A percentile compares a stretch with the other conserved stretches of the same genome.
phyloP scores from a whole-genome alignment of 257 asterid genomes.

The Petunia axillaris region DNA sequence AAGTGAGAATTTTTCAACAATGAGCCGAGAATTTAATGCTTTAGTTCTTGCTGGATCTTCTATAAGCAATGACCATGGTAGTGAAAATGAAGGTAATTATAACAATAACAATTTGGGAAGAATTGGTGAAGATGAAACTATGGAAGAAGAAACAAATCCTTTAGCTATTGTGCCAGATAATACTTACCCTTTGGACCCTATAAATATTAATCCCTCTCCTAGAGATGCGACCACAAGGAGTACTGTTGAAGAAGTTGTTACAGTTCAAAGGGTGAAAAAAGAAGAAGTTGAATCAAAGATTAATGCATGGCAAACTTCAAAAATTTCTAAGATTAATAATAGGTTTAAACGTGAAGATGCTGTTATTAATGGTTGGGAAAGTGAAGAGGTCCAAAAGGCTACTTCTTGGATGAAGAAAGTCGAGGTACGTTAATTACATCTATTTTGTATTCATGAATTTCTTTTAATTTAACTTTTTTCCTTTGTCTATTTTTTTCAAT shows the following conservation, averaged over 20 bases:
- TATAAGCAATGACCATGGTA: conserved; percentile 36
- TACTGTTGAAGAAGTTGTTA: conserved; percentile 34
- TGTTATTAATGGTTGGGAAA: conserved; percentile 75
- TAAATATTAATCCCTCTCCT: conserved; percentile 35
- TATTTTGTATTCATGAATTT: not conserved
- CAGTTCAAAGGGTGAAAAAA: conserved; percentile 73
- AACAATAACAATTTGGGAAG: conserved; percentile 44
- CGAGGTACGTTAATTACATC: conserved; percentile 56
- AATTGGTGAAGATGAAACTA: conserved; percentile 62
- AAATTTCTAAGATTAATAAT: conserved; percentile 76
- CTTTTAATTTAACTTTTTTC: no score
- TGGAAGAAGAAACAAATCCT: conserved; percentile 57
- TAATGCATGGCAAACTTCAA: conserved; percentile 83
- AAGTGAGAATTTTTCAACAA: conserved; percentile 61
- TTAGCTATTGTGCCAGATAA: conserved; percentile 74
- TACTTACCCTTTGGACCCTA: conserved; percentile 32
- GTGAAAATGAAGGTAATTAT: conserved; percentile 32
- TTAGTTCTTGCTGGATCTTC: conserved; percentile 70
- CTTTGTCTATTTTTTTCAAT: no score
- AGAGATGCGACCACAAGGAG: conserved; percentile 19
- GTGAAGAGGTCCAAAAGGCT: conserved; percentile 88
- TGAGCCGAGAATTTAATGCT: conserved; percentile 85
- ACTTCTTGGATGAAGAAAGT: conserved; percentile 89
- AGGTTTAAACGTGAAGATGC: conserved; percentile 92
- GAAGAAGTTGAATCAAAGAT: conserved; percentile 94